These are phyloP conservation scores for Xylaria scruposa DNA, from an alignment of 495 filamentous ascomycete species.

Conservation along the genomic window DNA sequence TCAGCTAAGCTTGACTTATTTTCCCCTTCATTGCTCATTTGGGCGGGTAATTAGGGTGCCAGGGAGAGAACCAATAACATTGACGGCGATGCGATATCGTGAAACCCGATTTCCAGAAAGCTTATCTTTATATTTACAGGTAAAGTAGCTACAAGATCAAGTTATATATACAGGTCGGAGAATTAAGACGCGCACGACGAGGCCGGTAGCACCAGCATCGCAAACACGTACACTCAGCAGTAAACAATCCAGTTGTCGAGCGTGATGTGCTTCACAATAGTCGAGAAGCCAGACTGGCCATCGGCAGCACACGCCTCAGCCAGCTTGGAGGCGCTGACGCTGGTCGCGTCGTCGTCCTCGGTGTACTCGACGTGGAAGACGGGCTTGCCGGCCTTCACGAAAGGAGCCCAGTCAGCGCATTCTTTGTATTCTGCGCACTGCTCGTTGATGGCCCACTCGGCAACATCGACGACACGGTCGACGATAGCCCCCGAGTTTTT, in stretches of 20 bases:
- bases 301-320: constrained; percentile 21
- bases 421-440: constrained; percentile 65
- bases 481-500: constrained; percentile 72
- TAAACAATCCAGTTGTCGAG: constrained; percentile 28
- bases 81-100: neutral
- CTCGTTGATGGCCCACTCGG: constrained; percentile 76
- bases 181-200: neutral
- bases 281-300: constrained; percentile 26
- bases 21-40: too few species aligned
- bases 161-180: constrained; percentile 1
- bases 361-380: constrained; percentile 80
- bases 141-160: neutral
- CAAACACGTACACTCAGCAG: constrained; percentile 8
- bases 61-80: neutral
- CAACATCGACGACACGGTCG: constrained; percentile 56
- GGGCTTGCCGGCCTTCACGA: constrained; percentile 65
- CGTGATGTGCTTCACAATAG: constrained; percentile 18
- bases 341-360: constrained; percentile 41
- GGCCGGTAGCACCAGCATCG: neutral
- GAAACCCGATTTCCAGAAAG: neutral
- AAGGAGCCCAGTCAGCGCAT: constrained; percentile 62
- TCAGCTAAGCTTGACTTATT: too few species aligned
- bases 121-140: constrained; percentile 4
- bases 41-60: too few species aligned
- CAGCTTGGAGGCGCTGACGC: constrained; percentile 15